A percentile compares a stretch with the other conserved stretches of the same genome.
Conservation (phyloP, 2,329 filamentous ascomycete genomes). For the Aschersonia sp. region DNA sequence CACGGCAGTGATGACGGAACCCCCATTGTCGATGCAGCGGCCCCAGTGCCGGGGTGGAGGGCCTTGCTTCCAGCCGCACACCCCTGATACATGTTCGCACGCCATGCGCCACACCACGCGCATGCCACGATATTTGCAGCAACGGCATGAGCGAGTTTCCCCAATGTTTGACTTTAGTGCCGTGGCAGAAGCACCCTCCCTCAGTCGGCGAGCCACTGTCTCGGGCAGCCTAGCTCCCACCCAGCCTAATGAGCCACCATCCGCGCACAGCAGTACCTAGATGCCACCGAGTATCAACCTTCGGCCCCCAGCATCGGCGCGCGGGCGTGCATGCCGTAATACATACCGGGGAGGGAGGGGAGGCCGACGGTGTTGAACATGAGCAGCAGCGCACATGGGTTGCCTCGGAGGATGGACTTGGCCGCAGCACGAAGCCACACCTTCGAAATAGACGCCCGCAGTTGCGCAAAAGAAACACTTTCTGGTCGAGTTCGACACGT, state of each 20-base stretch:
- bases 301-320: slow-evolving; percentile 1
- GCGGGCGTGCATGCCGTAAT: no score
- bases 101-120: slow-evolving; percentile 4
- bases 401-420: no score
- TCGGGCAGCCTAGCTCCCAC: slow-evolving; percentile 4
- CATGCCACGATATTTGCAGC: slow-evolving; percentile 1
- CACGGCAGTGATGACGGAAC: neutral
- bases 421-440: no score
- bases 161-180: slow-evolving; percentile 4
- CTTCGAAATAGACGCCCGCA: no score
- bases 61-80: neutral
- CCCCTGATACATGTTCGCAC: neutral
- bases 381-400: no score
- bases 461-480: no score
- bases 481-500: no score
- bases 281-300: neutral
- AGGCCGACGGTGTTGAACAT: no score
- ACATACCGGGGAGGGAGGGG: no score
- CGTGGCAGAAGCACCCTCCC: neutral
- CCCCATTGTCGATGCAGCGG: neutral
- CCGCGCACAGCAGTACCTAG: neutral
- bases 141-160: slow-evolving; percentile 2
- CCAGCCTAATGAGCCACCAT: neutral
- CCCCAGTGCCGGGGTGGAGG: neutral
- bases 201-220: slow-evolving; percentile 4